Evolutionary conservation across 2,329 filamentous ascomycete genomes (phyloP).

Genomic region (Xylaria sp.): DNA sequence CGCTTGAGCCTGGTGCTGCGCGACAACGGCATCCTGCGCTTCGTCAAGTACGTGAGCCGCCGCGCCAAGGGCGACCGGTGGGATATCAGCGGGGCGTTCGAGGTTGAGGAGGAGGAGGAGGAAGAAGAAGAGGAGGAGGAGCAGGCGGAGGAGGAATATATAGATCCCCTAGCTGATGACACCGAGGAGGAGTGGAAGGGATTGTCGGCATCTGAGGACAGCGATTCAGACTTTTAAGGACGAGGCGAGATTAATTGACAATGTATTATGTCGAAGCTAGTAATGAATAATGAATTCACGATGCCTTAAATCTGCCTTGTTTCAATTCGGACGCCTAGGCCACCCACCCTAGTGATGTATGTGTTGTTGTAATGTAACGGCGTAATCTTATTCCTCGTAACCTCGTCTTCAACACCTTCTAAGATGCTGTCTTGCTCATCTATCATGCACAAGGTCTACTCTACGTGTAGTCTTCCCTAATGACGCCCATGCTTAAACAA

Average conservation of each 20-base stretch:
- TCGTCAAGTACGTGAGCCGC: slow-evolving; percentile 94
- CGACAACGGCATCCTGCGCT: slow-evolving; percentile 86
- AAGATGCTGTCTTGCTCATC: background rate
- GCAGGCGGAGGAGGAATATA: slow-evolving; percentile 53
- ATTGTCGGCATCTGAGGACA: slow-evolving; percentile 57
- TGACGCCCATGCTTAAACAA: background rate
- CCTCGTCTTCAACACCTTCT: background rate
- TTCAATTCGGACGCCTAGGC: background rate
- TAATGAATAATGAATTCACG: slow-evolving; percentile 12
- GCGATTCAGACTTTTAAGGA: slow-evolving; percentile 43
- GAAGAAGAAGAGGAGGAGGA: slow-evolving; percentile 55
- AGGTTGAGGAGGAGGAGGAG: slow-evolving; percentile 71
- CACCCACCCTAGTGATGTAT: background rate
- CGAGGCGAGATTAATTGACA: background rate
- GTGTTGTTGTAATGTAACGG: background rate
- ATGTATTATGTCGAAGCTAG: slow-evolving; percentile 14
- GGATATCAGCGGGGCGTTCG: slow-evolving; percentile 86
- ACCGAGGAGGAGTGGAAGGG: slow-evolving; percentile 69
- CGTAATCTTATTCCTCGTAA: background rate
- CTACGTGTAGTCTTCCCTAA: background rate
- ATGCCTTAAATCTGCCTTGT: background rate
- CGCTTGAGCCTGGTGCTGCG: slow-evolving; percentile 89
- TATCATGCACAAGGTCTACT: slow-evolving; percentile 10
- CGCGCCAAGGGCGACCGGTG: slow-evolving; percentile 88
- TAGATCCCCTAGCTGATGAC: slow-evolving; percentile 54